Percentiles rank a stretch among this genome's conserved stretches.
Evolutionary conservation across 2,329 filamentous ascomycete genomes (phyloP).

Genomic region (Colletotrichum gloeosporioides): DNA sequence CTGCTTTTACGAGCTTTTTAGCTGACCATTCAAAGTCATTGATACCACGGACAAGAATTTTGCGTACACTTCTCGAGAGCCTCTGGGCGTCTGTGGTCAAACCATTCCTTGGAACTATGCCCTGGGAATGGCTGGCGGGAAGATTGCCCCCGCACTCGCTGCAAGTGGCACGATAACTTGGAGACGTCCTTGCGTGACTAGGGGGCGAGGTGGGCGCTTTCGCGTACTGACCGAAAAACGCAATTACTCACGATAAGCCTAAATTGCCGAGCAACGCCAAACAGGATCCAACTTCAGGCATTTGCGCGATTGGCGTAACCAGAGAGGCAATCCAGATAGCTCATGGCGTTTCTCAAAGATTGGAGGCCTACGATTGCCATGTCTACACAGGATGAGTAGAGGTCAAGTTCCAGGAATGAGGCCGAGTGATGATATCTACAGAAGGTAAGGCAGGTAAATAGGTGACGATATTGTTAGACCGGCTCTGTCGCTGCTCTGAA

Average conservation of each 20-base stretch:
- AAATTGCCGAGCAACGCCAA: neutral
- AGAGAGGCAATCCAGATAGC: neutral
- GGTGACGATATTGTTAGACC: too few relatives aligned
- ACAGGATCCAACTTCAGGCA: neutral
- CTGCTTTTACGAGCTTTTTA: accelerated
- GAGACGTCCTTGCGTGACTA: neutral
- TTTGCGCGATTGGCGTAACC: neutral
- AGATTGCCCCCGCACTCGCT: neutral
- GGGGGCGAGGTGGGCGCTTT: neutral
- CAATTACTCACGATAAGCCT: neutral
- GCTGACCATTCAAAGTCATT: neutral
- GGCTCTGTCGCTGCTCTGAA: too few relatives aligned
- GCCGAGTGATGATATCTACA: too few relatives aligned
- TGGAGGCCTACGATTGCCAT: accelerated
- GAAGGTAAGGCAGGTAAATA: too few relatives aligned
- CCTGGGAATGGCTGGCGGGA: neutral
- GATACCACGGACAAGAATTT: neutral
- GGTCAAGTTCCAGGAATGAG: too few relatives aligned
- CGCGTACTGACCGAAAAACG: neutral
- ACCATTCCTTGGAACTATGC: neutral
- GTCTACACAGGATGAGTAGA: too few relatives aligned
- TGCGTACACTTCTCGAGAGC: neutral
- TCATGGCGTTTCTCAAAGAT: accelerated
- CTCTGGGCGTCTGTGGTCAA: neutral
- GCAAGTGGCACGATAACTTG: neutral